Percentiles rank a stretch among this genome's conserved stretches.
phyloP scores from a whole-genome alignment of 306 rosid genomes.

The Canavalia ensiformis region DNA sequence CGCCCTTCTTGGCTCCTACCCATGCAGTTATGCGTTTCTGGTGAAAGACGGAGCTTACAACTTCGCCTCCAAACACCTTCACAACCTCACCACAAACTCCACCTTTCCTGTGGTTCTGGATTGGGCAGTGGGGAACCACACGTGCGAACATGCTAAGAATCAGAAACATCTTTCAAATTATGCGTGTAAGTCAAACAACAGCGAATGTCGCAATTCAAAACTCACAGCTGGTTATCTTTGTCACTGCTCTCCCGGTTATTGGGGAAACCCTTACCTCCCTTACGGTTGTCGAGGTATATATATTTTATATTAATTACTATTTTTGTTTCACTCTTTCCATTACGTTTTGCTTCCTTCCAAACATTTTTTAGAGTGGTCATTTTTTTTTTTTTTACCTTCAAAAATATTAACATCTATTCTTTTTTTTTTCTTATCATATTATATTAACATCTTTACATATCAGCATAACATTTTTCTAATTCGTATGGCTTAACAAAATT shows the following conservation, averaged over 20 bases:
- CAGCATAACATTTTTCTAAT: too few species aligned
- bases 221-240: constrained; percentile 46
- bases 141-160: constrained; percentile 21
- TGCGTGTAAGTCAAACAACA: constrained; percentile 40
- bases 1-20: neutral
- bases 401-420: too few species aligned
- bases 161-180: neutral
- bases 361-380: too few species aligned
- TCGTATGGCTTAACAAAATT: too few species aligned
- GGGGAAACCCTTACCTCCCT: constrained; percentile 34
- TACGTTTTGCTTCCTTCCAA: too few species aligned
- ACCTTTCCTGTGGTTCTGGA: constrained; percentile 35
- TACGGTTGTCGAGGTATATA: constrained; percentile 2
- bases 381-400: too few species aligned
- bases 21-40: constrained; percentile 50
- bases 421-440: too few species aligned
- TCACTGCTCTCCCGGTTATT: constrained; percentile 23
- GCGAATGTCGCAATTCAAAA: constrained; percentile 27
- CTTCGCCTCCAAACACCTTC: neutral
- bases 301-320: neutral
- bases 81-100: neutral
- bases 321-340: too few species aligned
- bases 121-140: constrained; percentile 47
- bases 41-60: constrained; percentile 11
- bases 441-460: too few species aligned